Conservation (phyloP, 176 grass and related monocot species). For the Guadua angustifolia region DNA sequence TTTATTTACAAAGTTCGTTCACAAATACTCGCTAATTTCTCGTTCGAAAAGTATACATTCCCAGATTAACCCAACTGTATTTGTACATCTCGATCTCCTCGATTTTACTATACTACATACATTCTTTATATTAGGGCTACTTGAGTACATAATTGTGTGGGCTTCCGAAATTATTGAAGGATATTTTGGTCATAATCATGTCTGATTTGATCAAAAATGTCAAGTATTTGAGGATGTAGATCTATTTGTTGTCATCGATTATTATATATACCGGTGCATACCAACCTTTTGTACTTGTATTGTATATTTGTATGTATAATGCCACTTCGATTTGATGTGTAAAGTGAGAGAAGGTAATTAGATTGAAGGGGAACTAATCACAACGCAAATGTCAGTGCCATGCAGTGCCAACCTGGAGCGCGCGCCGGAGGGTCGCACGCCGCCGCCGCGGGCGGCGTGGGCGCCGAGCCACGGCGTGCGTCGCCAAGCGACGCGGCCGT, state of each 20-base stretch:
- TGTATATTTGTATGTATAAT: not conserved
- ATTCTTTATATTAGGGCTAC: not conserved
- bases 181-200: not conserved
- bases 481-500: constrained; percentile 84
- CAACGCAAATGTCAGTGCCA: not conserved
- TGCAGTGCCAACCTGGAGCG: constrained; percentile 72
- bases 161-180: not conserved
- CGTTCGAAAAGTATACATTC: not conserved
- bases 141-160: no score
- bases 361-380: not conserved
- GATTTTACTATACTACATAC: not conserved
- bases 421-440: constrained; percentile 74
- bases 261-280: not conserved
- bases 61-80: not conserved
- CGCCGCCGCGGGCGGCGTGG: constrained; percentile 65
- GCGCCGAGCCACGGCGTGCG: constrained; percentile 85
- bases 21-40: not conserved
- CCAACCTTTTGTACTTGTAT: no score
- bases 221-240: not conserved
- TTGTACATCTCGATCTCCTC: not conserved
- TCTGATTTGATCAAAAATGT: not conserved
- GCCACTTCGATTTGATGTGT: not conserved
- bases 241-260: not conserved
- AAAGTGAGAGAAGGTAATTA: not conserved
- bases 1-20: not conserved